Evolutionary conservation across 2,329 filamentous ascomycete genomes (phyloP).

Genomic region (Cladosporium austrohemisphaericum): DNA sequence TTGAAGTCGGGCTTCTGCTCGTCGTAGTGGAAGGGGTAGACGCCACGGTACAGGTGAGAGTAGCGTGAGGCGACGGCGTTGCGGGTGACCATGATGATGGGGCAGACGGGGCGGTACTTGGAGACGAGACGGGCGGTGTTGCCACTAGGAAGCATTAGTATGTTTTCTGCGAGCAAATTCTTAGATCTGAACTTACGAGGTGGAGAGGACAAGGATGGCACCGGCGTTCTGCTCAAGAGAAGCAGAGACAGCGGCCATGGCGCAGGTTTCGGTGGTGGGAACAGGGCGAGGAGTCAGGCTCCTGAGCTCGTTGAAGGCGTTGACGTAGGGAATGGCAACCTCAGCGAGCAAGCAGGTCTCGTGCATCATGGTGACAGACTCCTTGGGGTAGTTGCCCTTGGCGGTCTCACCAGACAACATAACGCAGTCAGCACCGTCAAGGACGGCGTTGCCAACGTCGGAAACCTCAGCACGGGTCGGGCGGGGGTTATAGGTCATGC

Average conservation of each 20-base stretch:
- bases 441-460: slow-evolving; percentile 96
- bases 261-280: slow-evolving; percentile 85
- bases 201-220: slow-evolving; percentile 93
- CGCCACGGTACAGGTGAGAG: slow-evolving; percentile 92
- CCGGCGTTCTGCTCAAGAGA: slow-evolving; percentile 95
- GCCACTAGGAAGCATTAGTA: slow-evolving; percentile 57
- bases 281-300: slow-evolving; percentile 78
- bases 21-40: slow-evolving; percentile 94
- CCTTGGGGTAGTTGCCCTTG: slow-evolving; percentile 90
- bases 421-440: slow-evolving; percentile 97
- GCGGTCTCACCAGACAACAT: slow-evolving; percentile 99
- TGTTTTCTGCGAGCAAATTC: slow-evolving; percentile 87
- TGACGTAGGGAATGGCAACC: slow-evolving; percentile 95
- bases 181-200: slow-evolving; percentile 68
- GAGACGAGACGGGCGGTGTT: slow-evolving; percentile 91
- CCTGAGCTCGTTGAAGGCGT: slow-evolving; percentile 92
- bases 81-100: slow-evolving; percentile 98
- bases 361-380: slow-evolving; percentile 97
- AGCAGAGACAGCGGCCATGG: slow-evolving; percentile 93
- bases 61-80: slow-evolving; percentile 80
- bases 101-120: slow-evolving; percentile 98
- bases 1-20: slow-evolving; percentile 93
- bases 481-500: slow-evolving; percentile 99
- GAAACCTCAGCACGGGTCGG: slow-evolving; percentile 97
- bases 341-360: slow-evolving; percentile 95